phyloP scores from a whole-genome alignment of 768 basidiomycete genomes.

The Russula ochroleuca region DNA sequence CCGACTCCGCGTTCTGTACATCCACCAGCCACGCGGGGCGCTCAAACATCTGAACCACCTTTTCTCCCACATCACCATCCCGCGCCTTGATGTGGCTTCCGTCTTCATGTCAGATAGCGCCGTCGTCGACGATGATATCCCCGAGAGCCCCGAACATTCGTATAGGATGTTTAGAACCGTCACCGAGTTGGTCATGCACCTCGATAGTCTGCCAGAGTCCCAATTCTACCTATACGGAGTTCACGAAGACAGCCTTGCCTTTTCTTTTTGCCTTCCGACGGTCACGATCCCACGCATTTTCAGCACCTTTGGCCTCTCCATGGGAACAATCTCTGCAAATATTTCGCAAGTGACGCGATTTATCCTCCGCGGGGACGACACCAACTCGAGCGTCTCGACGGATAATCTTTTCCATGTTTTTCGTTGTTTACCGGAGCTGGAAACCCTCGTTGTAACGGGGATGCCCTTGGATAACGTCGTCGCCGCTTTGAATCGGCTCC shows the following conservation, averaged over 20 bases:
- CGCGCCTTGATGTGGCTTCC: conserved; percentile 17
- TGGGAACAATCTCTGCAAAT: conserved; percentile 18
- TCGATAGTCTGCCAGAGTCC: conserved; percentile 21
- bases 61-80: conserved; percentile 12
- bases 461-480: conserved; percentile 21
- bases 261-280: conserved; percentile 22
- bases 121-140: conserved; percentile 21
- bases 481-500: conserved; percentile 17
- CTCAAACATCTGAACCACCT: conserved; percentile 22
- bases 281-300: conserved; percentile 13
- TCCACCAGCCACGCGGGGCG: conserved; percentile 18
- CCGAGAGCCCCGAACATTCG: conserved; percentile 14
- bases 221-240: conserved; percentile 22
- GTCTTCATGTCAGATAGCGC: conserved; percentile 23
- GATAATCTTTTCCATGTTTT: conserved; percentile 19
- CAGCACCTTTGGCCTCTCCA: conserved; percentile 5
- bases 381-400: conserved; percentile 14
- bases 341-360: conserved; percentile 16
- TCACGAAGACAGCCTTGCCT: conserved; percentile 16
- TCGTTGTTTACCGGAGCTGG: conserved; percentile 21
- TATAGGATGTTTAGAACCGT: conserved; percentile 13
- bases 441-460: conserved; percentile 18
- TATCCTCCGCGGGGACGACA: conserved; percentile 19
- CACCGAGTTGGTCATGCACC: conserved; percentile 22
- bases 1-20: conserved; percentile 17